These are phyloP conservation scores for Nissolia schottii DNA, from an alignment of 306 rosid species.

Conservation along the genomic window DNA sequence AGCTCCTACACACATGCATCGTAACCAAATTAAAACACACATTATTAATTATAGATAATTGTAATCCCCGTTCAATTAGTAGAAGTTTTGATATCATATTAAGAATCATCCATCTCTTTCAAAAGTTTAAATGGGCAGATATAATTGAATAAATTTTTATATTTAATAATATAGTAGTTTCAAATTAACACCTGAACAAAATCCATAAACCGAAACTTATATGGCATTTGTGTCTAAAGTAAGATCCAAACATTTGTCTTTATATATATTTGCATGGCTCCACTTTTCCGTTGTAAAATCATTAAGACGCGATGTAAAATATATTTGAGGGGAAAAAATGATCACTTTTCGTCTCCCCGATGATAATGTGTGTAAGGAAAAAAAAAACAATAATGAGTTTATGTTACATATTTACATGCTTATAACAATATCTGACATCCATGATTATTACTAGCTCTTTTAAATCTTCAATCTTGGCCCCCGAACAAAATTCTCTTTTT, in stretches of 20 bases:
- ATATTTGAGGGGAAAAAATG: background rate
- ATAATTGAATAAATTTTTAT: too few relatives aligned
- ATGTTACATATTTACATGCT: background rate
- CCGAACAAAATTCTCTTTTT: slow-evolving; percentile 2
- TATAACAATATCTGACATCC: background rate
- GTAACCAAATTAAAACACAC: background rate
- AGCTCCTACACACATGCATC: slow-evolving; percentile 59
- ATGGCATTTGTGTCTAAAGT: background rate
- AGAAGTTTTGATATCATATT: background rate
- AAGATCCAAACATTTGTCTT: background rate
- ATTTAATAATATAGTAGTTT: too few relatives aligned
- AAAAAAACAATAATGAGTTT: background rate
- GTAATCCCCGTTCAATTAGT: background rate
- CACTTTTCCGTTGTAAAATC: background rate
- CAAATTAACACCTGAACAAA: background rate
- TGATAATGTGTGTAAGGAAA: background rate
- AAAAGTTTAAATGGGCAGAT: too few relatives aligned
- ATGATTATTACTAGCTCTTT: background rate
- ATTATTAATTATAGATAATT: background rate
- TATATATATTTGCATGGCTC: background rate
- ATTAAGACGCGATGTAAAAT: background rate
- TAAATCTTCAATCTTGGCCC: background rate
- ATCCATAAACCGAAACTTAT: background rate
- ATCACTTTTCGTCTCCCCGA: background rate
- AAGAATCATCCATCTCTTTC: too few relatives aligned